Evolutionary conservation across 2,329 filamentous ascomycete genomes (phyloP), one percentile per base, ranked within the genome.

Genomic region (Harringtonia lauricola): DNA sequence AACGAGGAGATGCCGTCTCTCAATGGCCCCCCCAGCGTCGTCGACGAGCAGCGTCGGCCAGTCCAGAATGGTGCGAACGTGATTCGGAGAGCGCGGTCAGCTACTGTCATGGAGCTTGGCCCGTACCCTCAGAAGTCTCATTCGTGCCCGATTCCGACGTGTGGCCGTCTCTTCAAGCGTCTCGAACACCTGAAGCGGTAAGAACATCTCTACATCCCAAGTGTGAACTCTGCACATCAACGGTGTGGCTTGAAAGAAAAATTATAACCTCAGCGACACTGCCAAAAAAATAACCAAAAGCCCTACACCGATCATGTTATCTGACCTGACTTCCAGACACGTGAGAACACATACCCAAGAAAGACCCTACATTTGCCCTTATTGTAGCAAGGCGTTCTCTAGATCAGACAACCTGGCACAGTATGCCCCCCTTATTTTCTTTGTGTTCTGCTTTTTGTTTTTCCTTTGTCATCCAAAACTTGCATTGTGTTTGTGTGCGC

Each of bases 261-360:
- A n/a, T n/a, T n/a, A 29, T 38, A 17, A 12, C 26, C 39, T 18
- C 10, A 22, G 21, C 28, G 18, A 13, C 18, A n/a, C n/a, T n/a
- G n/a, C n/a, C n/a, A n/a, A n/a, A n/a, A n/a, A 18, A 30, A 28
- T 33, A 28, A n/a, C 40, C 24, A 33, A 34, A 39, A 24, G 21
- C 43, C 58, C 40, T 36, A 18, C 60, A 56, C 60, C 59, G 62
- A 59, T 54, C 58, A 54, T 46, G 62, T 56, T 63, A 67, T 70
- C 67, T 70, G 59, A 70, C 64, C 58, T 59, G 60, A 60, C 59
- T 61, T 70, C 62, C 76, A 94, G 89, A 75, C 92, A 98, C 70
- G 92, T 98, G 64, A 86, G 92, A 68, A 98, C 92, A 59, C 92
- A 98, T 74, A 98, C 92, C 45, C 92, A 98, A 74, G 92, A 98